Evolutionary conservation across 192 early-diverging fungal species (phyloP).

Genomic region (Spizellomyces sp.): DNA sequence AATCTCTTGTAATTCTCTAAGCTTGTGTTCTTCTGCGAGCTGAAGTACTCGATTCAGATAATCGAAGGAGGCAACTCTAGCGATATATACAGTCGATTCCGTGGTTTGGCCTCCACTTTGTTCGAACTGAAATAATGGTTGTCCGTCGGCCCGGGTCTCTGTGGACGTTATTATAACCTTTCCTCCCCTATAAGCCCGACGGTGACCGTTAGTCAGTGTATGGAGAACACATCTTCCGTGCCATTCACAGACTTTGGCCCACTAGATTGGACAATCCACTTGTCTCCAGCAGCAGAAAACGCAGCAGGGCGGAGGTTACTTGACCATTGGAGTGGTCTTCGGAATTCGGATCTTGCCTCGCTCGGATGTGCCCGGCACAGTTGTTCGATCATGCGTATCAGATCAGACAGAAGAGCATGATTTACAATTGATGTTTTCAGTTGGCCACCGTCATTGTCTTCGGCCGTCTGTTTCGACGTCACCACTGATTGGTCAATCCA

Average conservation of each 20-base stretch:
- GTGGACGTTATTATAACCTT: constrained; percentile 35
- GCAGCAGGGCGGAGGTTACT: constrained; percentile 32
- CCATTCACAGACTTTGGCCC: too few species aligned
- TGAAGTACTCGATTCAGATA: constrained; percentile 42
- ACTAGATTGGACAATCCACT: constrained; percentile 6
- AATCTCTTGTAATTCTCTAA: constrained; percentile 53
- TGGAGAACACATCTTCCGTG: too few species aligned
- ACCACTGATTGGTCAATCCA: constrained; percentile 18
- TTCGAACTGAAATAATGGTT: constrained; percentile 49
- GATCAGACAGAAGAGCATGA: constrained; percentile 51
- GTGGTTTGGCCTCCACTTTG: constrained; percentile 14
- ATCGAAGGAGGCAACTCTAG: constrained; percentile 48
- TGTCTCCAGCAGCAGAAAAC: constrained; percentile 26
- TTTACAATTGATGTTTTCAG: constrained; percentile 50
- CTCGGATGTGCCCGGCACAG: constrained; percentile 45
- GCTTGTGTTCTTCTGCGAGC: constrained; percentile 48
- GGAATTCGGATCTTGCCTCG: constrained; percentile 55
- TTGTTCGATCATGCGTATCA: constrained; percentile 48
- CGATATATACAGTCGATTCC: constrained; percentile 30
- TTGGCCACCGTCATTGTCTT: not conserved
- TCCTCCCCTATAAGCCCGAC: not conserved
- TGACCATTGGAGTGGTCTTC: constrained; percentile 47
- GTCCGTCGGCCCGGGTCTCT: constrained; percentile 40
- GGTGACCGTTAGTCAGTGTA: too few species aligned
- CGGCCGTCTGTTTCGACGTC: not conserved